Evolutionary conservation across 257 asterid species (phyloP).

Genomic region (Solanum pimpinellifolium): DNA sequence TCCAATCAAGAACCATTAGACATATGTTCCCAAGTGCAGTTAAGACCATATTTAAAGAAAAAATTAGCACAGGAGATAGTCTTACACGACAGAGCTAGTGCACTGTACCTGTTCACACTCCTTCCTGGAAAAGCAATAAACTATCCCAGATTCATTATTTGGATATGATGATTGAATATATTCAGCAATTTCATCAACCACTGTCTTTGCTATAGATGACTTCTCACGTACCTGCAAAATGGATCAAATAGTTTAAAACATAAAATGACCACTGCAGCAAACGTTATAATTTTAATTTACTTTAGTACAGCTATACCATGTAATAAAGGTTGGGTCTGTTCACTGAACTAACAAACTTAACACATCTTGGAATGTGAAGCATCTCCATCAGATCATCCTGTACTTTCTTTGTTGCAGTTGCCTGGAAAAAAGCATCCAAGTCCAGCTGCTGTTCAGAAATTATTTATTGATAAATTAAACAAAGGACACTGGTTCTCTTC

Average conservation of each 20-base stretch:
- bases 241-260: background rate
- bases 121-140: slow-evolving; percentile 94
- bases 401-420: slow-evolving; percentile 91
- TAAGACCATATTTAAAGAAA: background rate
- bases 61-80: background rate
- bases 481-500: background rate
- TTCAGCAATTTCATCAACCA: slow-evolving; percentile 75
- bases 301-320: slow-evolving; percentile 40
- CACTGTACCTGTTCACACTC: slow-evolving; percentile 84
- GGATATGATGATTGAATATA: slow-evolving; percentile 70
- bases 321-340: slow-evolving; percentile 94
- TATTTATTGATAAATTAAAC: background rate
- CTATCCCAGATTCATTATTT: slow-evolving; percentile 91
- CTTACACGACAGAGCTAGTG: background rate
- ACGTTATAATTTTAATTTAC: background rate
- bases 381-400: slow-evolving; percentile 87
- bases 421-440: slow-evolving; percentile 26
- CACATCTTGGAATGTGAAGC: slow-evolving; percentile 72
- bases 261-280: background rate
- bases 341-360: slow-evolving; percentile 84
- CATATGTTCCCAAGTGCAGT: background rate
- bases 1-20: background rate
- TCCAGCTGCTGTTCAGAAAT: background rate
- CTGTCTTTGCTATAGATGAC: slow-evolving; percentile 66
- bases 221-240: slow-evolving; percentile 65